Evolutionary conservation across 2,329 filamentous ascomycete species (phyloP), one percentile per base, ranked within the genome.

Genomic region (Aureobasidium mangrovei): DNA sequence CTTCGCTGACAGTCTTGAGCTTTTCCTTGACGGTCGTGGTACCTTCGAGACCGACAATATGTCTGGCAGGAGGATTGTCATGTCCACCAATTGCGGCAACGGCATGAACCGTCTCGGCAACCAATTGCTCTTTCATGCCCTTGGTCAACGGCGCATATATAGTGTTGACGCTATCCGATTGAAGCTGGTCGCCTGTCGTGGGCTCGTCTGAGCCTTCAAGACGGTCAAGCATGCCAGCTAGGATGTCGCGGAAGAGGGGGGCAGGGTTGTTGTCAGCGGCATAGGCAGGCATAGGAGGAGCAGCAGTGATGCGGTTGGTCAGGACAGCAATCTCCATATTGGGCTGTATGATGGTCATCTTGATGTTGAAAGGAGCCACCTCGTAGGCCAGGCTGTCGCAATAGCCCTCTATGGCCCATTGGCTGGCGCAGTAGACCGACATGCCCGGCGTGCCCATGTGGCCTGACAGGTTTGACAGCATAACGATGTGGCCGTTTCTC

Each of bases 361-460:
- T 95, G 73, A 97, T 83, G 71, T 96, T 96, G 75, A 97, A 97
- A 0, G 93, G 93, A 0, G 91, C 70, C 59, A 98, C 86, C 71
- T 98, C 93, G 70, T 96, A 98, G 1, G 91, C 91, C 27, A 98
- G 78, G 57, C 88, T 82, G 71, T 97, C 91, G 72, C 91, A 96
- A 69, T 93, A 96, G 18, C 91, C 93, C 71, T 97, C 93, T 35
- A 96, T 79, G 1, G 90, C 93, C 90, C 91, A 96, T 36, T 90
- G 91, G 10, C 90, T 87, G 18, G 91, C 89, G 60, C 90, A 93
- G 68, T 95, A 93, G 75, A 94, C 87, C 54, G 88, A 81, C 72
- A 97, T 81, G 2, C 91, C 90, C 0, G 93, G 93, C 0, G 91
- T 96, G 35, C 91, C 91, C 57, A 97, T 85, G 69, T 96, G 91